Conservation (phyloP, 2,329 filamentous ascomycete species). For the Fusarium piperis region DNA sequence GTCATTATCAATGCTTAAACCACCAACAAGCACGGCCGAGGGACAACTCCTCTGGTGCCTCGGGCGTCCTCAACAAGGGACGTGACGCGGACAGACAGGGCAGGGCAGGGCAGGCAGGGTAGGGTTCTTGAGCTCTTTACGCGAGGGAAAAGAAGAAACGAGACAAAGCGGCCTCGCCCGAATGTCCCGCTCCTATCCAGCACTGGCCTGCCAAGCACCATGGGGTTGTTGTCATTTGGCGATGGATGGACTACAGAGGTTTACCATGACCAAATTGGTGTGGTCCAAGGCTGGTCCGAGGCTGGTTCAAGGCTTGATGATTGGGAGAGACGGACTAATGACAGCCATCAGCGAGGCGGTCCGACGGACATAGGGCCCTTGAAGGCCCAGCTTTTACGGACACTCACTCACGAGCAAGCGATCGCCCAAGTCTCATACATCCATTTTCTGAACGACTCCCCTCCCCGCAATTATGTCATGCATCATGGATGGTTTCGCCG, state of each 20-base stretch:
- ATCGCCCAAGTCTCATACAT: conserved; percentile 28
- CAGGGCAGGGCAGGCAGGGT: background rate
- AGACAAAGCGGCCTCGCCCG: conserved; percentile 26
- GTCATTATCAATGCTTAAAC: conserved; percentile 13
- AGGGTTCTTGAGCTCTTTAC: background rate
- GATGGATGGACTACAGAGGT: conserved; percentile 18
- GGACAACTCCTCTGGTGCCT: background rate
- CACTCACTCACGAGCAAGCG: background rate
- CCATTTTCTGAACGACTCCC: conserved; percentile 14
- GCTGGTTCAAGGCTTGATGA: conserved; percentile 13
- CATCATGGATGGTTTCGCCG: conserved; percentile 49
- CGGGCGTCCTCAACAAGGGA: background rate
- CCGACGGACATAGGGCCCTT: conserved; percentile 30
- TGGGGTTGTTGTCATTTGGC: conserved; percentile 27
- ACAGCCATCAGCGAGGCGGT: conserved; percentile 22
- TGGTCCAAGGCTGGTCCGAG: conserved; percentile 29
- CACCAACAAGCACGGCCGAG: background rate
- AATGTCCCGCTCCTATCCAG: conserved; percentile 21
- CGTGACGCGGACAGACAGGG: background rate
- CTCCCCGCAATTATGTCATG: conserved; percentile 60
- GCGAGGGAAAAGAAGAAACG: background rate
- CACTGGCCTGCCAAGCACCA: conserved; percentile 29
- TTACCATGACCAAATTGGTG: conserved; percentile 39
- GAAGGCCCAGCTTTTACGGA: conserved; percentile 36
- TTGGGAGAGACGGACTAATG: conserved; percentile 30